These are phyloP conservation scores for Aspergillus affinis DNA, from an alignment of 495 filamentous ascomycete genomes.

Conservation along the genomic window DNA sequence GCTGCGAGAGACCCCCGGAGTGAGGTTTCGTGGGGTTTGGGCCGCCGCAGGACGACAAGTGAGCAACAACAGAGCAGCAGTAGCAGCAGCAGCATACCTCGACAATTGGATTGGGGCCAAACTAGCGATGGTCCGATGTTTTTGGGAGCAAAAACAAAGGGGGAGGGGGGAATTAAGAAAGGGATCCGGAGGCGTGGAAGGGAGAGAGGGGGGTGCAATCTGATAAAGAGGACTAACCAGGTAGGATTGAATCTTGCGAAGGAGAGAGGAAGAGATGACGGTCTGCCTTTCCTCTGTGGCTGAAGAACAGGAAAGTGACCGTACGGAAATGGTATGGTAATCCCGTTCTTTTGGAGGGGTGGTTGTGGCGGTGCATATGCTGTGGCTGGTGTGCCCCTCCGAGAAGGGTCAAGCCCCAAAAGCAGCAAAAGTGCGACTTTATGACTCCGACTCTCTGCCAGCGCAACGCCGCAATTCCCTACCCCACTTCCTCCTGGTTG, in stretches of 20 bases:
- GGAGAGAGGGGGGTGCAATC: conserved; percentile 18
- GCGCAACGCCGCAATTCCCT: not conserved
- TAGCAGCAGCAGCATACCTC: conserved; percentile 31
- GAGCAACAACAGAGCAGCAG: conserved; percentile 23
- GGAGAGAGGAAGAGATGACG: conserved; percentile 13
- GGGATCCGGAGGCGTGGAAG: not conserved
- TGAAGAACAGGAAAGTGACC: not conserved
- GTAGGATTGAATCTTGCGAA: conserved; percentile 18
- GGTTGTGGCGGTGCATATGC: conserved; percentile 2
- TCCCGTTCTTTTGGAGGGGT: not conserved
- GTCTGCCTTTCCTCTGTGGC: not conserved
- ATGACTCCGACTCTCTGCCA: conserved; percentile 14
- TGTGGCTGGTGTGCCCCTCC: conserved; percentile 27
- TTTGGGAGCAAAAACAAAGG: conserved; percentile 6
- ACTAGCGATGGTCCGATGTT: conserved; percentile 6
- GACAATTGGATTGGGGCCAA: conserved; percentile 27
- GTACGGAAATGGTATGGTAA: too few species aligned
- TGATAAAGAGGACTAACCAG: conserved; percentile 22
- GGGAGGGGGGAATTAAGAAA: conserved; percentile 6
- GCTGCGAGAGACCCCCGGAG: conserved; percentile 30
- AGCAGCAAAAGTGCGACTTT: conserved; percentile 18
- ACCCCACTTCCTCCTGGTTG: not conserved
- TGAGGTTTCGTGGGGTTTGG: conserved; percentile 49
- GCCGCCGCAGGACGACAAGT: conserved; percentile 40
- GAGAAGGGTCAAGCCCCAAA: conserved; percentile 26